A percentile compares a stretch with the other conserved stretches of the same genome.
These are phyloP conservation scores for Cyberlindnera amylophila DNA, from an alignment of 805 yeast genomes.

Conservation along the genomic window DNA sequence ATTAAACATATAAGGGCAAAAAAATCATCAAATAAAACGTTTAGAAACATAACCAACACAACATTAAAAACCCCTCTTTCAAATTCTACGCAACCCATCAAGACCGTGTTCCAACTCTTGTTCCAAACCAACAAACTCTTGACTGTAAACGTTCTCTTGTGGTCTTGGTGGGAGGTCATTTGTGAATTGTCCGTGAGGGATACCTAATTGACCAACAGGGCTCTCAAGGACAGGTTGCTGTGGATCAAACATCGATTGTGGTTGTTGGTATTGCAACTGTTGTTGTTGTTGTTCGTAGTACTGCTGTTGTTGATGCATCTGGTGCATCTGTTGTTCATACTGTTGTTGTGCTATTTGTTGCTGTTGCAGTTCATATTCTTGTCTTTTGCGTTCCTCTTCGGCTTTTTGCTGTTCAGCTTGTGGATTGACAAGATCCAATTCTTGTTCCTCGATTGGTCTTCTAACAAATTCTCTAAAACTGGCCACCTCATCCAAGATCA, in stretches of 20 bases:
- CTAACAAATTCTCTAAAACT: conserved; percentile 78
- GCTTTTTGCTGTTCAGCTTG: conserved; percentile 20
- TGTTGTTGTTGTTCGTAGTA: conserved; percentile 23
- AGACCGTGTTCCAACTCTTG: conserved; percentile 66
- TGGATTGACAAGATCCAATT: conserved; percentile 33
- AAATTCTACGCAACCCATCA: conserved; percentile 33
- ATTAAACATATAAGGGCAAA: background rate
- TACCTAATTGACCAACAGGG: conserved; percentile 36
- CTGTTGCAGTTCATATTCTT: conserved; percentile 9
- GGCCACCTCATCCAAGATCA: conserved; percentile 78
- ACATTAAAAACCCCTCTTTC: background rate
- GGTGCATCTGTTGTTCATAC: conserved; percentile 17
- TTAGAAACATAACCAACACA: background rate
- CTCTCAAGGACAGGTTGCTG: conserved; percentile 23
- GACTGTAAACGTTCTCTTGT: conserved; percentile 38
- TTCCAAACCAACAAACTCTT: conserved; percentile 44
- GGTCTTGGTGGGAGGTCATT: conserved; percentile 60
- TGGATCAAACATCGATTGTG: conserved; percentile 5
- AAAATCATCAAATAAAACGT: background rate
- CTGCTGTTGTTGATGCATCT: conserved; percentile 16
- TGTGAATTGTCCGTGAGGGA: conserved; percentile 44
- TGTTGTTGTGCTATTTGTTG: conserved; percentile 22
- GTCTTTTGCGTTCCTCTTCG: conserved; percentile 21
- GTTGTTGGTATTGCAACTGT: conserved; percentile 15
- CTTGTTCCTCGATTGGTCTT: conserved; percentile 61